A percentile compares a stretch with the other conserved stretches of the same genome.
Conservation (phyloP, 225 moss, liverwort and hornwort genomes). For the Marchantia polymorpha region DNA sequence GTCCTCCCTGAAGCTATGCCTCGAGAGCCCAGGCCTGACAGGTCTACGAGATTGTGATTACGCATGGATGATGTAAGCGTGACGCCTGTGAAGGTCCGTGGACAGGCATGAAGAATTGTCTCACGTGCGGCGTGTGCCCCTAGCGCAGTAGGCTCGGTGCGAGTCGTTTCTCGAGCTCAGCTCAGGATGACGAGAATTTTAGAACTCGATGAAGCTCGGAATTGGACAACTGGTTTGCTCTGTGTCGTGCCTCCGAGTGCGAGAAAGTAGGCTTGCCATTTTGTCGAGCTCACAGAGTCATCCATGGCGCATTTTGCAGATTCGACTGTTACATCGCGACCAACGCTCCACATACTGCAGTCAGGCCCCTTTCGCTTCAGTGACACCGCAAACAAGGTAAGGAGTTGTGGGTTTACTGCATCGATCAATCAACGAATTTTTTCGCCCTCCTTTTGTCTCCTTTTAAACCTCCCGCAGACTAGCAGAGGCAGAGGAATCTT, state of each 20-base stretch:
- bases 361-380: slow-evolving; percentile 41
- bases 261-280: not conserved
- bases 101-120: not conserved
- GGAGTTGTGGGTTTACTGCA: not conserved
- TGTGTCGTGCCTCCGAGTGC: not conserved
- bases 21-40: not conserved
- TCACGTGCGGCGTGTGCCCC: not conserved
- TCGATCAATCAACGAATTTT: not conserved
- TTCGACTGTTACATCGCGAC: slow-evolving; percentile 38
- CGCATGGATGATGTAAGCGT: not conserved
- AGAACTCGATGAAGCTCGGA: not conserved
- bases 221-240: not conserved
- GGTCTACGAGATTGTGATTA: not conserved
- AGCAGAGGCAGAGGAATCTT: slow-evolving; percentile 22
- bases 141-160: not conserved
- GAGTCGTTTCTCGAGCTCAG: not conserved
- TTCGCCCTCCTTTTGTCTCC: not conserved
- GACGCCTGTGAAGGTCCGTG: not conserved
- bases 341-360: slow-evolving; percentile 41
- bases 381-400: slow-evolving; percentile 41
- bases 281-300: not conserved
- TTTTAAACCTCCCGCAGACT: not conserved
- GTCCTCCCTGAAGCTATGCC: not conserved
- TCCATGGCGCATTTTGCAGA: slow-evolving; percentile 29
- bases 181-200: not conserved